Base-by-base conservation (phyloP, 2,329 filamentous ascomycete genomes). In the Alternaria tenuissima region DNA sequence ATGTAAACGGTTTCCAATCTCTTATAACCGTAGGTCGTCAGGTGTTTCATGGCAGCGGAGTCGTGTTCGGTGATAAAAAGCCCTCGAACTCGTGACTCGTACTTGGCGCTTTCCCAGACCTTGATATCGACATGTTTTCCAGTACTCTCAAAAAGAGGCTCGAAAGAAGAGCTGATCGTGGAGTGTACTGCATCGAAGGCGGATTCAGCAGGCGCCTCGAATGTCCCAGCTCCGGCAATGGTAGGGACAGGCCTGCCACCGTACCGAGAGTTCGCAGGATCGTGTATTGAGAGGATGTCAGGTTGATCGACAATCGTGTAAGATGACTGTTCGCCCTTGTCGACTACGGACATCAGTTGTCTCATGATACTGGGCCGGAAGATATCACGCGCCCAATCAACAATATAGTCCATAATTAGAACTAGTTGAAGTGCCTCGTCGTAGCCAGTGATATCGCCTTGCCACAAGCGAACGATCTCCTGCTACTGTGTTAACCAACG, bases 381-480 rank as follows among this genome's bases (percentile, higher is more conserved):
- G 26, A 59, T 52, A 22, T 68, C 64, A 48, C 67, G 59, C 16
- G 67, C 62, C 66, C 67, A 68, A 44, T 68, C 66, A n/a, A 70
- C 36, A n/a, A 71, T 66, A 22, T 60, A 68, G 49, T 71, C 66
- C 39, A 69, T 43, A 34, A 71, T 65, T 12, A 69, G 63, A 28
- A 71, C 38, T 12, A 71, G 44, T 53, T 69, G 66, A 24, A 71
- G 57, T 26, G 61, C 57, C 28, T 64, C 63, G 24, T 71, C 61
- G 22, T 41, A 7, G n/a, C 46, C 30, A 18, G 43, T 68, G 3
- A 69, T 65, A 36, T 58, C 63, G 4, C 67, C 68, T 41, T 62
- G 47, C 68, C 68, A 71, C 22, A 71, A 42, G 14, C 53, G 49
- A 18, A 55, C 20, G 8, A 60, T 24, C 3, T 52, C 48, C 52